A percentile compares a stretch with the other conserved stretches of the same genome.
Conservation (phyloP, 2,329 filamentous ascomycete species). For the Stemphylium beticola region DNA sequence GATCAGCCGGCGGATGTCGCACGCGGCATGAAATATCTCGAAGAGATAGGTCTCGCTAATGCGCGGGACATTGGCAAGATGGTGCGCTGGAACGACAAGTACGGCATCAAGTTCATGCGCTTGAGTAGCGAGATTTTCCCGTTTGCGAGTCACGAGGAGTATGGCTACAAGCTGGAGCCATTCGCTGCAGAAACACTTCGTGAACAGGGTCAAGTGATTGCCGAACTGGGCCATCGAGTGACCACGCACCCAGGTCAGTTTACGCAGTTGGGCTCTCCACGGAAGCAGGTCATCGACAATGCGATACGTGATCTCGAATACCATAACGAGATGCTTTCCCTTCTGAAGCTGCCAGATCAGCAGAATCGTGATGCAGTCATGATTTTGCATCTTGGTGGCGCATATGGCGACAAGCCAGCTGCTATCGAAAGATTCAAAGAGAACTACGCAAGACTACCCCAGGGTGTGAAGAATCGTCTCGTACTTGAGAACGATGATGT, state of each 20-base stretch:
- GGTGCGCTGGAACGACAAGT: constrained; percentile 89
- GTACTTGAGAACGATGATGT: constrained; percentile 97
- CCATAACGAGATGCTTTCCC: constrained; percentile 81
- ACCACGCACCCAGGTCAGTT: constrained; percentile 91
- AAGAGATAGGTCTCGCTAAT: constrained; percentile 80
- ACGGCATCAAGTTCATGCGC: constrained; percentile 89
- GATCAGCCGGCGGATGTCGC: constrained; percentile 68
- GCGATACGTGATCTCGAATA: constrained; percentile 85
- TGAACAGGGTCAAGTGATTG: constrained; percentile 77
- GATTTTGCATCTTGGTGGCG: constrained; percentile 92
- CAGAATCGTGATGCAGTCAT: constrained; percentile 86
- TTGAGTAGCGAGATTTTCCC: constrained; percentile 97
- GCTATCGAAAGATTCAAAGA: constrained; percentile 78
- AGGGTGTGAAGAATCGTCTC: constrained; percentile 76
- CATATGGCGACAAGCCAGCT: constrained; percentile 83
- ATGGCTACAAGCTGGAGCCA: constrained; percentile 82
- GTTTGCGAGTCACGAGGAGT: constrained; percentile 85
- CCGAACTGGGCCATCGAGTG: constrained; percentile 79
- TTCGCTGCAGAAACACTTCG: constrained; percentile 81
- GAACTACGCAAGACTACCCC: constrained; percentile 72
- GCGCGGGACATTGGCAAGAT: constrained; percentile 84
- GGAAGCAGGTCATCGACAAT: constrained; percentile 75
- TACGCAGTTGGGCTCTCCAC: constrained; percentile 87
- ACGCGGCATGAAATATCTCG: constrained; percentile 74
- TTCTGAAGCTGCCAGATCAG: constrained; percentile 79